These are phyloP conservation scores for Thuidium tamariscinum DNA, from an alignment of 225 moss, liverwort and hornwort species.

Conservation along the genomic window DNA sequence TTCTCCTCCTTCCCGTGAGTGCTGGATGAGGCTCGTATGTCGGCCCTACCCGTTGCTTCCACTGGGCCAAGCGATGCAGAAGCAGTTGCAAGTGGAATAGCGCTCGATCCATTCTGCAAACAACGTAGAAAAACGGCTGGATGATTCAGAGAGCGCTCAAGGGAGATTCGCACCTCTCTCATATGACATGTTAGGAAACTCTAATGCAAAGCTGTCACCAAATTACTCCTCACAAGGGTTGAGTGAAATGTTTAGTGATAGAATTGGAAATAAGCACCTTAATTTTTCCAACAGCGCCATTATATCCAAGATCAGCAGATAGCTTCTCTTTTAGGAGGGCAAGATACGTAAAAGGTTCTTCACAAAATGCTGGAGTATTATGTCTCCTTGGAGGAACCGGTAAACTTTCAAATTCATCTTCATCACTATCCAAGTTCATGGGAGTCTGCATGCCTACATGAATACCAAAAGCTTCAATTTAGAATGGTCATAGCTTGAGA, in stretches of 20 bases:
- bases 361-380: conserved; percentile 9
- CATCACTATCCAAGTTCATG: conserved; percentile 51
- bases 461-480: neutral
- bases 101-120: conserved; percentile 16
- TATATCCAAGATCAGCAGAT: conserved; percentile 3
- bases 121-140: neutral
- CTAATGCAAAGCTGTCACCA: neutral
- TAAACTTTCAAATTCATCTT: conserved; percentile 17
- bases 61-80: conserved; percentile 1
- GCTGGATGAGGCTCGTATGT: neutral
- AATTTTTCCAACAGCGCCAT: conserved; percentile 45
- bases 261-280: conserved; percentile 39
- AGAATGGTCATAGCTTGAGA: neutral
- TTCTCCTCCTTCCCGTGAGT: neutral
- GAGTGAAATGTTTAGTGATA: neutral
- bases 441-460: conserved; percentile 21
- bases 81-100: neutral
- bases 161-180: neutral
- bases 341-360: conserved; percentile 71
- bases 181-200: neutral
- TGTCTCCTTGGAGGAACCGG: neutral
- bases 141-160: neutral
- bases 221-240: neutral
- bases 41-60: neutral
- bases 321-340: conserved; percentile 46